Evolutionary conservation across 768 basidiomycete species (phyloP), one percentile per base, ranked within the genome.

Genomic region (Austroboletus festivus): DNA sequence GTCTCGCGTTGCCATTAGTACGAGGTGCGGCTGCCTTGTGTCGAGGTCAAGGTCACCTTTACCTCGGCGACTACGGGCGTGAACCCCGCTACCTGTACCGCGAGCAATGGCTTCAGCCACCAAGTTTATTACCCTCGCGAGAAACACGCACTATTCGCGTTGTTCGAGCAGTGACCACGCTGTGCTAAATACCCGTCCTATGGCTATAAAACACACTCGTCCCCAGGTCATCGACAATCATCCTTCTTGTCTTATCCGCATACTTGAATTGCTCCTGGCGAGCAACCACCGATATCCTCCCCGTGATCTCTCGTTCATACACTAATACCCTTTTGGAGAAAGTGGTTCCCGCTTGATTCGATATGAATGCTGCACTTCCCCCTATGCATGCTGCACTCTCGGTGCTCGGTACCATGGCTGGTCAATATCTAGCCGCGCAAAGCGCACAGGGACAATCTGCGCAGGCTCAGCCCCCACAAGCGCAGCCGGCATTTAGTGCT

Each of bases 201-300:
- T 48, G 50, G 44, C 40, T 67, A 67, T 67, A 67, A 65, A 67
- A 30, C 47, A 24, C 47, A 53, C 31, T 15, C 5, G 13, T 4
- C 48, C 45, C 31, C 48, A 33, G 35, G 24, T 30, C 21, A 47
- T 44, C 47, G 48, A 42, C 44, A 52, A 68, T 62, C 58, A 76
- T 73, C 67, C 75, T 76, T 52, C 77, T 76, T 55, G 62, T 65
- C 79, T 62, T 74, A 58, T 68, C 63, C 66, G 38, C 58, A 48
- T 9, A 47, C 42, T 57, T 41, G 13, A 59, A 28, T 43, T 38
- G 56, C 61, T 69, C 66, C 68, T 51, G 65, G 65, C 50, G 65
- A 69, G 61, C 53, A 42, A 57, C 44, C 45, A 10, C 34, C 49
- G 34, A 55, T 49, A 22, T 42, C 38, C 12, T 34, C 41, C 23